Evolutionary conservation across 106 monocot genomes (phyloP).

Genomic region (Dendrobium officinale): DNA sequence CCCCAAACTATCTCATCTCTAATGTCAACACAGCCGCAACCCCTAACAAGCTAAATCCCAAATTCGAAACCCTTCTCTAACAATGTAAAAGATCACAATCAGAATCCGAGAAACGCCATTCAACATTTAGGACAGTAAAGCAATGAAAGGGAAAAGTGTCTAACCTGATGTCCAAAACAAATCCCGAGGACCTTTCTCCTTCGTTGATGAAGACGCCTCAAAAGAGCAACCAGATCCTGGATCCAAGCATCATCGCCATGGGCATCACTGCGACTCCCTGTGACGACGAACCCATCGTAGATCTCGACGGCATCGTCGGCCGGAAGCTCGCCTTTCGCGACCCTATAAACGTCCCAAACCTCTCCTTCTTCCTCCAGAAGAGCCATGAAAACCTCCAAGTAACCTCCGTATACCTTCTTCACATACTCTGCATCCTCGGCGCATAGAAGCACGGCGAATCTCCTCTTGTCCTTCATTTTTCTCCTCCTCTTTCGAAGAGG

Average conservation of each 20-base stretch:
- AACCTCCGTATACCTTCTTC: constrained; percentile 70
- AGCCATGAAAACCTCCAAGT: constrained; percentile 54
- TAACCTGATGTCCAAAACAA: constrained; percentile 95
- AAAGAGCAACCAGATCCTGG: constrained; percentile 32
- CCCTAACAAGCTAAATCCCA: too few species aligned
- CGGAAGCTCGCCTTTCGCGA: constrained; percentile 56
- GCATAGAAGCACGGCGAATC: constrained; percentile 67
- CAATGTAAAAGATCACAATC: too few species aligned
- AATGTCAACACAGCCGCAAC: too few species aligned
- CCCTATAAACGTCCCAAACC: constrained; percentile 59
- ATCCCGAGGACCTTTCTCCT: constrained; percentile 70
- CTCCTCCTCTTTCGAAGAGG: constrained; percentile 5
- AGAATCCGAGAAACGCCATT: too few species aligned
- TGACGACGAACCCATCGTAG: constrained; percentile 76
- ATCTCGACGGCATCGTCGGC: constrained; percentile 18
- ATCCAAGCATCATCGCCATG: constrained; percentile 81
- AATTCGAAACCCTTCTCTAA: too few species aligned
- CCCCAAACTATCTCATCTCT: too few species aligned
- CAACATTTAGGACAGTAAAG: background rate
- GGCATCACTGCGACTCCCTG: constrained; percentile 84
- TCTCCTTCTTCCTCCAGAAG: constrained; percentile 62
- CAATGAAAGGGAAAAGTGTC: background rate
- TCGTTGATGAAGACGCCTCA: constrained; percentile 28
- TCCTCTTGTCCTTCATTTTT: constrained; percentile 22
- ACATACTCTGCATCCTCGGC: constrained; percentile 89